A percentile compares a stretch with the other conserved stretches of the same genome.
phyloP scores from a whole-genome alignment of 495 filamentous ascomycete species.

The Astrothelium macrocarpum region DNA sequence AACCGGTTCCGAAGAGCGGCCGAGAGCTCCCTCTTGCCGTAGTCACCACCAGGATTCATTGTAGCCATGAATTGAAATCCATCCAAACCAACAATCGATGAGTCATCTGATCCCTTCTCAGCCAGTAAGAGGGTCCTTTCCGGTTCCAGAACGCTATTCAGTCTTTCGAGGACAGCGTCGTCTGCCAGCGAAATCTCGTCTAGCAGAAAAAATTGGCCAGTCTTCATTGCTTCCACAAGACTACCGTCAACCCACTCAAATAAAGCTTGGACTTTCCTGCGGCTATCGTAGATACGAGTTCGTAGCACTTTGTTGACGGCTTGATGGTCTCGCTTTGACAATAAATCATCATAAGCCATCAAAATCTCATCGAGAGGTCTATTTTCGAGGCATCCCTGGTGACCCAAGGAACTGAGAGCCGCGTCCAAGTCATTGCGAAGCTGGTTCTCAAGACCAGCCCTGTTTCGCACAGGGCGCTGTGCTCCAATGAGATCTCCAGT shows the following conservation, averaged over 20 bases:
- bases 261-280: slow-evolving; percentile 60
- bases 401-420: slow-evolving; percentile 28
- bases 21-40: slow-evolving; percentile 93
- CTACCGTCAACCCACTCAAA: slow-evolving; percentile 97
- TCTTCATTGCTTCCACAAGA: slow-evolving; percentile 89
- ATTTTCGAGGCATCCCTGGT: slow-evolving; percentile 30
- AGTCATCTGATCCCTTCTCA: slow-evolving; percentile 79
- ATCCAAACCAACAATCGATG: slow-evolving; percentile 62
- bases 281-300: slow-evolving; percentile 36
- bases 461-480: slow-evolving; percentile 82
- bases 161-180: slow-evolving; percentile 89
- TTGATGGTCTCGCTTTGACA: slow-evolving; percentile 34
- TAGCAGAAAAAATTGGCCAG: slow-evolving; percentile 80
- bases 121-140: slow-evolving; percentile 77
- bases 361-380: slow-evolving; percentile 38
- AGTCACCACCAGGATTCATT: slow-evolving; percentile 98
- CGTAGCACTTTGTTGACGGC: slow-evolving; percentile 17
- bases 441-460: slow-evolving; percentile 55
- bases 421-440: slow-evolving; percentile 52
- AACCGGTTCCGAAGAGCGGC: slow-evolving; percentile 92
- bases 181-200: slow-evolving; percentile 98
- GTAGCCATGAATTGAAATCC: slow-evolving; percentile 96
- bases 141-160: slow-evolving; percentile 96
- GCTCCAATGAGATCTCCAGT: slow-evolving; percentile 95
- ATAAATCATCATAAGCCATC: slow-evolving; percentile 34